Percentiles rank a stretch among this genome's conserved stretches.
phyloP scores from a whole-genome alignment of 1,284 basidiomycete genomes.

The Puccinia triticina region DNA sequence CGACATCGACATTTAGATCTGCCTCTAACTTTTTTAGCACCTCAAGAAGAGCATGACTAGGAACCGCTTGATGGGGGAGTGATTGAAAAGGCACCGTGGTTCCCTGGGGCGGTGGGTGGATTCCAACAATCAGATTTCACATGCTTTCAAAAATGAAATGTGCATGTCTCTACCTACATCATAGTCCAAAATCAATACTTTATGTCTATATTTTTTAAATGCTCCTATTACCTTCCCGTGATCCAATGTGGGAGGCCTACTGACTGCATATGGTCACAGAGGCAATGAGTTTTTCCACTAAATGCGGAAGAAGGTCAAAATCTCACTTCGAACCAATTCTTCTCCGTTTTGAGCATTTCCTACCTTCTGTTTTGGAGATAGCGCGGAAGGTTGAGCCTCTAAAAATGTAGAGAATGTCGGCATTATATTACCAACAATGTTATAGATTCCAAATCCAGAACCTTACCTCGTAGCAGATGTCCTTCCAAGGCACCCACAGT shows the following conservation, averaged over 20 bases:
- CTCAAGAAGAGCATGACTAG: slow-evolving; percentile 57
- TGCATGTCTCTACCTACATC: slow-evolving; percentile 13
- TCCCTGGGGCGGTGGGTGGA: slow-evolving; percentile 53
- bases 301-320: neutral
- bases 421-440: neutral
- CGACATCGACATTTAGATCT: slow-evolving; percentile 58
- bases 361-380: neutral
- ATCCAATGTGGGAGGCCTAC: neutral
- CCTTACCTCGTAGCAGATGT: neutral
- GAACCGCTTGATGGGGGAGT: slow-evolving; percentile 58
- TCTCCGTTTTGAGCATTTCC: neutral
- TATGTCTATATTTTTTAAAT: neutral
- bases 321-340: neutral
- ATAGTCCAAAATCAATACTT: neutral
- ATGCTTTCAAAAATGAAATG: neutral
- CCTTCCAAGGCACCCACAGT: neutral
- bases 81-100: slow-evolving; percentile 58
- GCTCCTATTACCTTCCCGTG: neutral
- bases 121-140: neutral
- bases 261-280: neutral
- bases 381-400: neutral
- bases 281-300: neutral
- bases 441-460: neutral
- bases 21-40: slow-evolving; percentile 55
- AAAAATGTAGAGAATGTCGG: neutral